Evolutionary conservation across 768 basidiomycete species (phyloP), one percentile per base, ranked within the genome.

Genomic region (Paxillus involutus): DNA sequence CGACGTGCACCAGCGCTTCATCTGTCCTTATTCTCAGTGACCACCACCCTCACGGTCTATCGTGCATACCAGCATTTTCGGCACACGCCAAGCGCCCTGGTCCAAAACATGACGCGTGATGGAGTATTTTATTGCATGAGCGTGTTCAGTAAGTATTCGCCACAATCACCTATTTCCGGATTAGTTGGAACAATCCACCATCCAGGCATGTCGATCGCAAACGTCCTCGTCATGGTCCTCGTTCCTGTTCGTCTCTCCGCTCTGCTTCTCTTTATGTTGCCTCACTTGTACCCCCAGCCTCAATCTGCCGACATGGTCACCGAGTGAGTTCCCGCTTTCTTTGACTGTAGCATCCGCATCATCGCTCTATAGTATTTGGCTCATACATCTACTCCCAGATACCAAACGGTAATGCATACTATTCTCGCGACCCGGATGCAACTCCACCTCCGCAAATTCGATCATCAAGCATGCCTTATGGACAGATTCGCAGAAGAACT

Each of bases 381-480:
- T 35, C 35, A 35, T 32, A 6, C 10, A 9, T n/a, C 17, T 14
- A 26, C 30, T 17, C 35, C 3, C 40, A 51, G 49, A 11, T 51
- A 41, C 43, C 51, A 52, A 39, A 35, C 35, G 32, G 44, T 44
- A 6, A 46, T 52, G 51, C 51, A 52, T 21, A 52, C 51, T 0
- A 46, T 52, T 1, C 43, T 52, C 8, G 51, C 44, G 12, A 33
- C 42, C 3, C 30, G 51, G 24, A 52, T 52, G 51, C 44, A 52
- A 7, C 32, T 52, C 6, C 33, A 44, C 35, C 44, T 52, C 17
- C 44, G 42, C 42, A 52, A 36, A 32, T 6, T 45, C 6, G 51
- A 44, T 36, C 33, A 44, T 8, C 2, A 6, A 16, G 14, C 24
- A 14, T n/a, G 43, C 24, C 9, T 40, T n/a, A 9, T 16, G 16